phyloP scores from a whole-genome alignment of 108 stramenopile species.

The Aurantiochytrium sp. region DNA sequence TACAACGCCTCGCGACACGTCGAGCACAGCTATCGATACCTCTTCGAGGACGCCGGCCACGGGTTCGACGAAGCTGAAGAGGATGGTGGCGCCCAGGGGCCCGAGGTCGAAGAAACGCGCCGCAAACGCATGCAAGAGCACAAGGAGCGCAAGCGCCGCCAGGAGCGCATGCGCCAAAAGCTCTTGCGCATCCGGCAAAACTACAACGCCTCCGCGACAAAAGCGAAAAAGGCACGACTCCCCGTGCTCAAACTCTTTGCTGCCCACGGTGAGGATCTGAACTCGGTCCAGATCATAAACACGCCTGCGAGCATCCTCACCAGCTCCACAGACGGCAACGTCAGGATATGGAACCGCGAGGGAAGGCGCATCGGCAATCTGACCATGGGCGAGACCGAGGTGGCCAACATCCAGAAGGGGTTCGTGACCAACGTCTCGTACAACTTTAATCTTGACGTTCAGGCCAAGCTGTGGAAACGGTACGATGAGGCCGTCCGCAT shows the following conservation, averaged over 20 bases:
- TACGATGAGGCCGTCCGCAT: background rate
- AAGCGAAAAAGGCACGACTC: background rate
- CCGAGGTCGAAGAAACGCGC: background rate
- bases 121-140: background rate
- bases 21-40: background rate
- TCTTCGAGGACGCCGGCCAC: background rate
- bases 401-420: background rate
- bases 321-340: background rate
- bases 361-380: slow-evolving; percentile 5
- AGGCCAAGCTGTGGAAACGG: background rate
- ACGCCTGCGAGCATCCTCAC: background rate
- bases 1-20: slow-evolving; percentile 5
- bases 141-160: background rate
- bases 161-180: slow-evolving; percentile 6
- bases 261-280: background rate
- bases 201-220: background rate
- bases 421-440: background rate
- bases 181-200: background rate
- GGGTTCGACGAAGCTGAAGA: background rate
- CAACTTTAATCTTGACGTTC: background rate
- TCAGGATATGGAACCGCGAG: background rate
- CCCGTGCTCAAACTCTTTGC: background rate
- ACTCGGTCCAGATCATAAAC: background rate
- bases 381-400: background rate
- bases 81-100: background rate